Evolutionary conservation across 305 asterid species (phyloP).

Genomic region (Fraxinus dipetala): DNA sequence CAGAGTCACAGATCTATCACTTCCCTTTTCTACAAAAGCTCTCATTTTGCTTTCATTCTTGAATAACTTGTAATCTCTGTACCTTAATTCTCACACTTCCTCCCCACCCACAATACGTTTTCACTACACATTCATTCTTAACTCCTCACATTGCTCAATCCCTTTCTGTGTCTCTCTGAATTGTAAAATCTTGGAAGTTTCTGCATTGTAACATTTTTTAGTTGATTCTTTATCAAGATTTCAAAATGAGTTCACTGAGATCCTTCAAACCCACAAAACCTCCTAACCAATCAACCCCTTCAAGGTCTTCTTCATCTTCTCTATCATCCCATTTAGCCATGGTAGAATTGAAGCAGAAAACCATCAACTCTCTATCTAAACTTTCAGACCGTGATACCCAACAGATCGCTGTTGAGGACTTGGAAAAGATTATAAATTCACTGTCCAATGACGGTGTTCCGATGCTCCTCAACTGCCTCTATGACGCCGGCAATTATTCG

Average conservation of each 20-base stretch:
- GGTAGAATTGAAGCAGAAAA: constrained; percentile 90
- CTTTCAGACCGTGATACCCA: constrained; percentile 97
- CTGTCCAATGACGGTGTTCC: constrained; percentile 81
- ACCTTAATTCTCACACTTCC: constrained; percentile 16
- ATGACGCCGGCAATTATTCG: constrained; percentile 79
- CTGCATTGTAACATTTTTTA: not conserved
- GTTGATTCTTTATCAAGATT: not conserved
- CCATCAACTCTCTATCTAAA: constrained; percentile 76
- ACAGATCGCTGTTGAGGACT: constrained; percentile 97
- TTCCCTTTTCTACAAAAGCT: constrained; percentile 31
- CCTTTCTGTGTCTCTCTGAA: not conserved
- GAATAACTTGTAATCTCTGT: constrained; percentile 9
- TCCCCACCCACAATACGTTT: not conserved
- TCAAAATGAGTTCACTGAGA: constrained; percentile 46
- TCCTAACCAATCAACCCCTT: constrained; percentile 15
- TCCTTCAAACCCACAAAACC: constrained; percentile 23
- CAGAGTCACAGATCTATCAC: constrained; percentile 28
- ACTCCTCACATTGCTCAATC: constrained; percentile 17
- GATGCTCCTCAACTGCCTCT: constrained; percentile 86
- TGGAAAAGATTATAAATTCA: constrained; percentile 69
- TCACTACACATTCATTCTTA: constrained; percentile 10
- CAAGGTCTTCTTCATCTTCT: constrained; percentile 47
- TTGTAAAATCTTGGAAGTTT: not conserved
- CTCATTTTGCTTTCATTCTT: constrained; percentile 33
- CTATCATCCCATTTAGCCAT: constrained; percentile 84